These are phyloP conservation scores for Globisporangium yorkense DNA, from an alignment of 352 stramenopile genomes.

Conservation along the genomic window DNA sequence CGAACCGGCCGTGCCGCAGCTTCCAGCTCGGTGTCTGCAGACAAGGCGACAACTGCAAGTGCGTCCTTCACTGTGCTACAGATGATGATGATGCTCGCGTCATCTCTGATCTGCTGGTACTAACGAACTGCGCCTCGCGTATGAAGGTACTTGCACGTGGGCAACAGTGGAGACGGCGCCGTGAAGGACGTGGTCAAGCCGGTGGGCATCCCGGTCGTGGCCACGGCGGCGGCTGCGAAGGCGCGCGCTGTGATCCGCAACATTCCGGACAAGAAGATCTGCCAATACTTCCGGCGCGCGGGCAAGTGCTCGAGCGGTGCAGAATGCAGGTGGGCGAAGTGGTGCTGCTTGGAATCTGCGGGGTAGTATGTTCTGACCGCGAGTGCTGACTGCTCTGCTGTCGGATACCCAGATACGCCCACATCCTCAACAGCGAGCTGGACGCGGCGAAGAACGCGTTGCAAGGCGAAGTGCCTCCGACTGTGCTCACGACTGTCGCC, in stretches of 20 bases:
- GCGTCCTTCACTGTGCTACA: conserved; percentile 10
- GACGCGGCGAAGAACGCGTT: not conserved
- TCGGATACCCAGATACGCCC: not conserved
- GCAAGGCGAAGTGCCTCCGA: not conserved
- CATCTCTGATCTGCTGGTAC: not conserved
- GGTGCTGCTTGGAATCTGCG: not conserved
- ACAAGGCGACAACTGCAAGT: conserved; percentile 72
- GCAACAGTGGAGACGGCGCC: not conserved
- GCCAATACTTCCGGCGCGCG: conserved; percentile 42
- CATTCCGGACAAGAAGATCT: conserved; percentile 33
- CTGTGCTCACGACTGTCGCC: not conserved
- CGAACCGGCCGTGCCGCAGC: conserved; percentile 32
- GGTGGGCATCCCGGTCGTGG: not conserved
- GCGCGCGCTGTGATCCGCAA: conserved; percentile 5
- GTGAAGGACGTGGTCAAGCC: not conserved
- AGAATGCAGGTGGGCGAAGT: conserved; percentile 17
- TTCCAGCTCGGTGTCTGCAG: conserved; percentile 58
- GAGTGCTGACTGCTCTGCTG: not conserved
- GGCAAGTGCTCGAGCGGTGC: conserved; percentile 35
- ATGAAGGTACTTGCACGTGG: conserved; percentile 3
- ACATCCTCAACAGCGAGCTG: not conserved
- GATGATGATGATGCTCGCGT: too few relatives aligned
- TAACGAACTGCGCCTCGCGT: not conserved
- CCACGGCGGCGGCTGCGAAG: not conserved
- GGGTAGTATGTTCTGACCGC: not conserved